These are phyloP conservation scores for Trypanosoma brucei DNA, from an alignment of 208 protist genomes.

Conservation along the genomic window DNA sequence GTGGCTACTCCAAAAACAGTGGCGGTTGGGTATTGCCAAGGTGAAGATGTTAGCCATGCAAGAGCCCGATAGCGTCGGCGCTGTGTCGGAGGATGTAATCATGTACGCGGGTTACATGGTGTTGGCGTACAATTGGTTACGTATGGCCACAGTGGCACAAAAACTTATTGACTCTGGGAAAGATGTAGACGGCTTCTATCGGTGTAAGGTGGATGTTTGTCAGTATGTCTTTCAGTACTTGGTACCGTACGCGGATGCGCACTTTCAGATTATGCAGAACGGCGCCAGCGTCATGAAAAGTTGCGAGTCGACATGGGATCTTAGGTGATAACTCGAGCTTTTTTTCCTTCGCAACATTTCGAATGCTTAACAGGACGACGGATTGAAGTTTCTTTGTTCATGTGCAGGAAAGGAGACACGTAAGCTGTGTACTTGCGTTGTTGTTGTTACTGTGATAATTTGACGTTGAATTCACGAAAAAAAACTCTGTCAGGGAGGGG, in stretches of 20 bases:
- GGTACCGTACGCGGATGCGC: slow-evolving; percentile 48
- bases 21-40: slow-evolving; percentile 40
- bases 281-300: slow-evolving; percentile 30
- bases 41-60: slow-evolving; percentile 41
- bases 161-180: slow-evolving; percentile 46
- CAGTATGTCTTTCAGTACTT: slow-evolving; percentile 71
- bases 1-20: slow-evolving; percentile 67
- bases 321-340: slow-evolving; percentile 18
- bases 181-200: slow-evolving; percentile 77
- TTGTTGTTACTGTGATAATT: too few species aligned
- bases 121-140: slow-evolving; percentile 84
- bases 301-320: slow-evolving; percentile 54
- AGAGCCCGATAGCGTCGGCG: slow-evolving; percentile 41
- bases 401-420: too few species aligned
- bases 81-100: slow-evolving; percentile 66
- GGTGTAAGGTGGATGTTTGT: slow-evolving; percentile 76
- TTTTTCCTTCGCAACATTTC: too few species aligned
- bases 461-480: too few species aligned
- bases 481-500: too few species aligned
- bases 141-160: slow-evolving; percentile 67
- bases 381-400: too few species aligned
- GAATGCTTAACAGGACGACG: too few species aligned
- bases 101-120: slow-evolving; percentile 81
- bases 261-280: slow-evolving; percentile 56
- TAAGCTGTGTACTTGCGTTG: too few species aligned